Base-by-base conservation (phyloP, 2,329 filamentous ascomycete species). In the Simplicillium sp. region DNA sequence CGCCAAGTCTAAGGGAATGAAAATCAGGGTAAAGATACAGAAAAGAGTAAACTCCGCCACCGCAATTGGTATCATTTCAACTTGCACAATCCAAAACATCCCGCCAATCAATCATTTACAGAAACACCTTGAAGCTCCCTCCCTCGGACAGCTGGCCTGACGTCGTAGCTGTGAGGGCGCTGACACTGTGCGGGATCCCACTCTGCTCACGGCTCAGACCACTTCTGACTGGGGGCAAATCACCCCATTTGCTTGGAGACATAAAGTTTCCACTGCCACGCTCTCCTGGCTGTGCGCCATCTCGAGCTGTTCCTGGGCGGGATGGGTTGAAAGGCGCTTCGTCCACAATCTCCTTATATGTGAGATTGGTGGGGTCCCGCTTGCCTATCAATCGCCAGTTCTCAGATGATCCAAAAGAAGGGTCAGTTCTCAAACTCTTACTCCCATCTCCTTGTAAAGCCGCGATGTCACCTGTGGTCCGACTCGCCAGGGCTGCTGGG, bases 261-360 rank as follows among this genome's bases (percentile, higher is more conserved):
- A 48, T 46, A n/a, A 52, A 46, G 15, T 47, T 47, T 5, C 46
- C 44, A 16, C 48, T 50, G 14, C 44, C 40, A n/a, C 47, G 48
- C 40, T 53, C 50, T 31, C 48, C 48, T 4, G 47, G 47, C 15
- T 44, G 46, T 20, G 46, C 44, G 17, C 50, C 50, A 12, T 48
- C 46, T 6, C 50, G 44, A 45, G 50, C 48, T 8, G 51, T 49
- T 32, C 47, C 47, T 15, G 50, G 53, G 52, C 35, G 64, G 51
- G 34, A 57, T 56, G 46, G 71, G 62, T 57, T 62, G 38, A 64
- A 62, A 0, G 61, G 60, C 7, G 56, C 54, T 15, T 52, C 54
- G 29, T 59, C 53, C 11, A 59, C 56, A 4, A 62, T 50, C 13
- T 60, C 56, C 31, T 54, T 52, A 45, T 64, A 62, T 6, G 55